phyloP scores from a whole-genome alignment of 495 filamentous ascomycete species.

The Arthonia radiata region DNA sequence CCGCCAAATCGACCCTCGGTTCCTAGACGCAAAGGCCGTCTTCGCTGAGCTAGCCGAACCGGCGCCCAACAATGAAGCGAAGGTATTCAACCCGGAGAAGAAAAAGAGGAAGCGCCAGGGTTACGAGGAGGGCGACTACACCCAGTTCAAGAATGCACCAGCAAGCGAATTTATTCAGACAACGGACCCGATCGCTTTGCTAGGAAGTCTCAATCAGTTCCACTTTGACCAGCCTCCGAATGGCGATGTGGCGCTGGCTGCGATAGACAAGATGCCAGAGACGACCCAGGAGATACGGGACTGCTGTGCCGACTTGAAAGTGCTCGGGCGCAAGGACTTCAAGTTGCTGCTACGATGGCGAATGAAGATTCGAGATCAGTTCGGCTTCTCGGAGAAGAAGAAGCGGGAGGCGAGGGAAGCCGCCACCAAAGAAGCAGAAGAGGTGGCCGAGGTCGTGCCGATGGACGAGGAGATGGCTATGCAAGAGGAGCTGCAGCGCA shows the following conservation, averaged over 20 bases:
- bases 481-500: slow-evolving; percentile 58
- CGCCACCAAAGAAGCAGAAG: slow-evolving; percentile 31
- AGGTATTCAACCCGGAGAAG: slow-evolving; percentile 88
- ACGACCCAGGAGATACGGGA: slow-evolving; percentile 68
- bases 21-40: slow-evolving; percentile 72
- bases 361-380: slow-evolving; percentile 68
- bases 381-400: slow-evolving; percentile 65
- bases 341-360: slow-evolving; percentile 82
- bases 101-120: slow-evolving; percentile 94
- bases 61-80: slow-evolving; percentile 87
- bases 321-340: slow-evolving; percentile 87
- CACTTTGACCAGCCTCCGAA: slow-evolving; percentile 52
- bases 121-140: slow-evolving; percentile 91
- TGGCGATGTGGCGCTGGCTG: slow-evolving; percentile 66
- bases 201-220: slow-evolving; percentile 64
- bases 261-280: slow-evolving; percentile 70
- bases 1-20: slow-evolving; percentile 73
- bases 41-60: slow-evolving; percentile 83
- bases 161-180: slow-evolving; percentile 90
- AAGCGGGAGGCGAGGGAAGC: slow-evolving; percentile 17
- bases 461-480: slow-evolving; percentile 90
- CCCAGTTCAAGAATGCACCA: slow-evolving; percentile 66
- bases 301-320: slow-evolving; percentile 73
- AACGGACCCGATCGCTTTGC: slow-evolving; percentile 82
- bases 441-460: slow-evolving; percentile 50